Conservation (phyloP, 2,329 filamentous ascomycete genomes). For the Pseudogymnoascus sp. region DNA sequence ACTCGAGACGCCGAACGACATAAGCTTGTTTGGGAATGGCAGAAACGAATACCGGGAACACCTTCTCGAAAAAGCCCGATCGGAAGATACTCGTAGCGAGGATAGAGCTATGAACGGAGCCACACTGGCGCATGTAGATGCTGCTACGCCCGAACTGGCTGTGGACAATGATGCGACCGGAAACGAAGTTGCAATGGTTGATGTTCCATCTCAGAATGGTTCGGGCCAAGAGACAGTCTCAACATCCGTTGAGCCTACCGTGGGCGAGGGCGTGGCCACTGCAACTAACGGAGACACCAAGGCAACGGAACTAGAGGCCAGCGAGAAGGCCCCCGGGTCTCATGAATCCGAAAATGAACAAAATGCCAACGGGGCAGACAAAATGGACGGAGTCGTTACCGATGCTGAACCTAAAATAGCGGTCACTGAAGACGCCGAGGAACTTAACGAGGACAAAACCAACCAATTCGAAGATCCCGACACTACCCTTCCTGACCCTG, state of each 20-base stretch:
- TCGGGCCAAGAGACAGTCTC: background rate
- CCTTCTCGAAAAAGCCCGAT: slow-evolving; percentile 16
- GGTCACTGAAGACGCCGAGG: background rate
- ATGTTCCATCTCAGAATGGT: background rate
- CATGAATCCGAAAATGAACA: background rate
- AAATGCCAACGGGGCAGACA: background rate
- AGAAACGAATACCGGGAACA: slow-evolving; percentile 19
- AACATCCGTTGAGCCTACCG: background rate
- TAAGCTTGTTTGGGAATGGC: slow-evolving; percentile 39
- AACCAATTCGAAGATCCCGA: slow-evolving; percentile 5
- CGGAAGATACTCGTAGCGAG: slow-evolving; percentile 19
- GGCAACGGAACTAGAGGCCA: background rate
- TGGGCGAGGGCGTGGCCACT: background rate
- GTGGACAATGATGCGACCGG: background rate
- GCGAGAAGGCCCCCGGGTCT: background rate
- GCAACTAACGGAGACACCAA: background rate
- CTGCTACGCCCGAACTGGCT: background rate
- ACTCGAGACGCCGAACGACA: slow-evolving; percentile 50
- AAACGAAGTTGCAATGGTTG: slow-evolving; percentile 2
- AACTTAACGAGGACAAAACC: background rate
- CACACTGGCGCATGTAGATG: background rate
- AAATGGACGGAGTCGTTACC: background rate
- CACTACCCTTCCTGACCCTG: slow-evolving; percentile 5
- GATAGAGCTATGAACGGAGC: slow-evolving; percentile 16
- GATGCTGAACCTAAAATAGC: background rate